Conservation (phyloP, 306 rosid species). For the Cucurbita maxima region DNA sequence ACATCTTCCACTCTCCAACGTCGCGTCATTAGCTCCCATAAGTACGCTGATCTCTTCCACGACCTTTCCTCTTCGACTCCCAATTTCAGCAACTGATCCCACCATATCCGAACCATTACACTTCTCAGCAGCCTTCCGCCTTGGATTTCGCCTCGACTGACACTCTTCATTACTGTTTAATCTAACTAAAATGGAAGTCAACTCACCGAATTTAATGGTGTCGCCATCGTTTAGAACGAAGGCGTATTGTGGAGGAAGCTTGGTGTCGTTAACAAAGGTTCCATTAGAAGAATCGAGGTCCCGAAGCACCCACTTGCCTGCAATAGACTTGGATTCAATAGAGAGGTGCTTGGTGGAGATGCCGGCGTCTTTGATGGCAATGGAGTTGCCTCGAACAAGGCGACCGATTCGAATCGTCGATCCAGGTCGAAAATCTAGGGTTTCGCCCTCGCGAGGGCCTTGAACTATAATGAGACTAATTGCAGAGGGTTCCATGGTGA, state of each 20-base stretch:
- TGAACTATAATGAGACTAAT: constrained; percentile 32
- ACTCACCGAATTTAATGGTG: constrained; percentile 49
- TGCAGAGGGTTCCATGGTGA: constrained; percentile 26
- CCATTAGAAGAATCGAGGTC: constrained; percentile 83
- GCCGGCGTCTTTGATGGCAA: constrained; percentile 55
- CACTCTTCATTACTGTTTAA: constrained; percentile 12
- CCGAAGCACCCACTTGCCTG: constrained; percentile 36
- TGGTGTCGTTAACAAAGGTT: constrained; percentile 36
- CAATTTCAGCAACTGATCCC: neutral
- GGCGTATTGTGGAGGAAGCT: constrained; percentile 22
- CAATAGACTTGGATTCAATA: constrained; percentile 18
- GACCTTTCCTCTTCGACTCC: constrained; percentile 12
- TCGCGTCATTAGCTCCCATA: constrained; percentile 2
- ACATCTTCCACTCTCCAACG: constrained; percentile 1
- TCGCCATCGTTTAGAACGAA: constrained; percentile 30
- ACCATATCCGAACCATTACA: neutral
- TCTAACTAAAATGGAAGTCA: constrained; percentile 32
- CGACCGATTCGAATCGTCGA: constrained; percentile 49
- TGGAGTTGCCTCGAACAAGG: constrained; percentile 40
- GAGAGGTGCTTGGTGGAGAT: constrained; percentile 66
- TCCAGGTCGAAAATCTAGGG: constrained; percentile 33
- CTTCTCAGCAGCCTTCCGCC: constrained; percentile 20
- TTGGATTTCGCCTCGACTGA: constrained; percentile 27
- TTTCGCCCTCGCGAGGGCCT: constrained; percentile 61
- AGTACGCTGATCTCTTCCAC: neutral